Evolutionary conservation across 441 rosid genomes (phyloP).

Genomic region (Populus hybrid): DNA sequence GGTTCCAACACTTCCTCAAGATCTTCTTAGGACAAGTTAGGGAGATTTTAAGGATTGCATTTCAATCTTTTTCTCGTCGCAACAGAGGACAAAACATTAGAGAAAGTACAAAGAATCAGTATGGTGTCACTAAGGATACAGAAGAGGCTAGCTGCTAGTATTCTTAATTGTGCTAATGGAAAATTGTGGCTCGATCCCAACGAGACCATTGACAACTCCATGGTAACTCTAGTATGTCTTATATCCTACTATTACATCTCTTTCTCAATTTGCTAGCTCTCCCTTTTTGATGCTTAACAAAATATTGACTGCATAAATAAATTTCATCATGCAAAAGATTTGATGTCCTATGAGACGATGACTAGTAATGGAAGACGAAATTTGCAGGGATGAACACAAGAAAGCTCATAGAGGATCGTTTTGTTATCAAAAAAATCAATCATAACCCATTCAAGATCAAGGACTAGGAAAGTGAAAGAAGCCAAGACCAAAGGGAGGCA

Average conservation of each 20-base stretch:
- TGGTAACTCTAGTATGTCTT: conserved; percentile 76
- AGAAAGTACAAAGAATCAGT: neutral
- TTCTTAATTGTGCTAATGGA: conserved; percentile 67
- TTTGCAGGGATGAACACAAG: conserved; percentile 77
- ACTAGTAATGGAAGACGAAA: too few species aligned
- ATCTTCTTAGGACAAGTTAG: too few species aligned
- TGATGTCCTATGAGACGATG: too few species aligned
- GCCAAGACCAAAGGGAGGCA: conserved; percentile 93
- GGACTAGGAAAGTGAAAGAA: conserved; percentile 75
- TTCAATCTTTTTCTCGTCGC: too few species aligned
- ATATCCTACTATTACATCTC: neutral
- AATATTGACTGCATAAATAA: too few species aligned
- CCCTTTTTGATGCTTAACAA: too few species aligned
- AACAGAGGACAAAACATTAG: neutral
- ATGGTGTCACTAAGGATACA: conserved; percentile 81
- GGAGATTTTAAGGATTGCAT: too few species aligned
- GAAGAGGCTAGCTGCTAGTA: conserved; percentile 71
- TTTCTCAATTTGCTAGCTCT: too few species aligned
- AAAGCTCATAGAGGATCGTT: conserved; percentile 92
- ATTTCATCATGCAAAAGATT: too few species aligned
- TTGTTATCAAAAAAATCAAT: conserved; percentile 84
- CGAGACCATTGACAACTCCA: conserved; percentile 67
- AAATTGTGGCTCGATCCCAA: conserved; percentile 86
- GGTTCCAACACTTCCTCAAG: neutral
- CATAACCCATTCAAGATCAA: conserved; percentile 86